phyloP scores from a whole-genome alignment of 306 rosid genomes.

The Carpinus viminea region DNA sequence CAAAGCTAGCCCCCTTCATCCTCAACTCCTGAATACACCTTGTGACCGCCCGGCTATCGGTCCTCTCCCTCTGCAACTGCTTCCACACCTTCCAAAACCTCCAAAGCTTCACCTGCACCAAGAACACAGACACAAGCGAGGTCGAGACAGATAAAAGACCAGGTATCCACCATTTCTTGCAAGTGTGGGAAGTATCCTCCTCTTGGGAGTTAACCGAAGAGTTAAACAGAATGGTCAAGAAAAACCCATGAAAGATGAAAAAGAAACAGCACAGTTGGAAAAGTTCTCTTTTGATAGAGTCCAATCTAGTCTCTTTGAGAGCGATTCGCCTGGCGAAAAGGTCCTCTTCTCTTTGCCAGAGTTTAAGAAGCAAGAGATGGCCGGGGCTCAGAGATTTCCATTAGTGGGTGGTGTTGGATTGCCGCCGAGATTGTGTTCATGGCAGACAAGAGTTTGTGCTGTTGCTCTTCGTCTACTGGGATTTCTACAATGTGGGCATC shows the following conservation, averaged over 20 bases:
- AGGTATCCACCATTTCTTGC: slow-evolving; percentile 85
- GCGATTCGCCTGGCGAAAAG: slow-evolving; percentile 55
- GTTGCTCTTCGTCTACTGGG: slow-evolving; percentile 67
- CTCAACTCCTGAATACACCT: slow-evolving; percentile 82
- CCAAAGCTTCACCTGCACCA: slow-evolving; percentile 56
- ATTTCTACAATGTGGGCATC: slow-evolving; percentile 73
- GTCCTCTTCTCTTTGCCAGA: slow-evolving; percentile 85
- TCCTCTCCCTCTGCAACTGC: slow-evolving; percentile 58
- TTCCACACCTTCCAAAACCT: slow-evolving; percentile 71
- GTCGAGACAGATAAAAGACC: slow-evolving; percentile 49
- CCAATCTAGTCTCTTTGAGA: slow-evolving; percentile 55
- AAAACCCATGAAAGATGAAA: slow-evolving; percentile 65
- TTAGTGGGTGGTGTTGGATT: slow-evolving; percentile 79
- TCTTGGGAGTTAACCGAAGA: slow-evolving; percentile 37
- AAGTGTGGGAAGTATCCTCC: slow-evolving; percentile 6
- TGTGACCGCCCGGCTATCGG: slow-evolving; percentile 44
- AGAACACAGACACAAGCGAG: slow-evolving; percentile 52
- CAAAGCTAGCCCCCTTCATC: slow-evolving; percentile 90
- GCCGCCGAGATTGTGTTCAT: slow-evolving; percentile 43
- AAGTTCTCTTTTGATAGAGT: slow-evolving; percentile 50
- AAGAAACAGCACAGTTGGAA: slow-evolving; percentile 73
- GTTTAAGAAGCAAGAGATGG: slow-evolving; percentile 79
- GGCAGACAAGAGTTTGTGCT: slow-evolving; percentile 34
- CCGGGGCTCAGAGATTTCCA: slow-evolving; percentile 82
- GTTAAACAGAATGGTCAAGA: slow-evolving; percentile 65